phyloP scores from a whole-genome alignment of 2,329 filamentous ascomycete genomes.

The Thielaviopsis populi region DNA sequence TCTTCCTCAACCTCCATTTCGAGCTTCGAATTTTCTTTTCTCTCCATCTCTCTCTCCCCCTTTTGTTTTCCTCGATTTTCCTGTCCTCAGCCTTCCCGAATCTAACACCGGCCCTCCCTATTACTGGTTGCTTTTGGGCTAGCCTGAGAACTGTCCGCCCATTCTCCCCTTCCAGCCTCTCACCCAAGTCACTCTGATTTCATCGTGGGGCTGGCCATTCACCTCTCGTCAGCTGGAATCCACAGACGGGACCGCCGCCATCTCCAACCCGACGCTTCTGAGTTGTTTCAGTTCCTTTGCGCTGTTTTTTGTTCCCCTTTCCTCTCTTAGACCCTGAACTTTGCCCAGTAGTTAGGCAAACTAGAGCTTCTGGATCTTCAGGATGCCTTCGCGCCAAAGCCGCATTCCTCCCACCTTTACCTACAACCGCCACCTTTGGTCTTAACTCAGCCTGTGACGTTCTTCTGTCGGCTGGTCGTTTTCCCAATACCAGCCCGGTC shows the following conservation, averaged over 20 bases:
- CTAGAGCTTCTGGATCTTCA: constrained; percentile 3
- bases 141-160: background rate
- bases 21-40: background rate
- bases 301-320: background rate
- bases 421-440: constrained; percentile 1
- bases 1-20: background rate
- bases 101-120: background rate
- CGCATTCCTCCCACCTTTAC: constrained; percentile 8
- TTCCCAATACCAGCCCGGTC: background rate
- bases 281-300: background rate
- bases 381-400: constrained; percentile 10
- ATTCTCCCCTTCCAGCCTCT: background rate
- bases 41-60: background rate
- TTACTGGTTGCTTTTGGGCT: background rate
- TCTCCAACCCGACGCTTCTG: background rate
- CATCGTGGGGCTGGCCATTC: constrained; percentile 4
- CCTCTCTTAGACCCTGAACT: background rate
- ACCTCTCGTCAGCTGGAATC: background rate
- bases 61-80: background rate
- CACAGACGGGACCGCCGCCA: background rate
- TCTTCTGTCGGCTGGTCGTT: background rate
- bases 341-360: background rate
- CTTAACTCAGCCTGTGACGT: background rate
- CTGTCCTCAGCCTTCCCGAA: background rate
- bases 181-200: constrained; percentile 1